These are phyloP conservation scores for Saturnispora zaruensis DNA, from an alignment of 805 yeast genomes.

Conservation along the genomic window DNA sequence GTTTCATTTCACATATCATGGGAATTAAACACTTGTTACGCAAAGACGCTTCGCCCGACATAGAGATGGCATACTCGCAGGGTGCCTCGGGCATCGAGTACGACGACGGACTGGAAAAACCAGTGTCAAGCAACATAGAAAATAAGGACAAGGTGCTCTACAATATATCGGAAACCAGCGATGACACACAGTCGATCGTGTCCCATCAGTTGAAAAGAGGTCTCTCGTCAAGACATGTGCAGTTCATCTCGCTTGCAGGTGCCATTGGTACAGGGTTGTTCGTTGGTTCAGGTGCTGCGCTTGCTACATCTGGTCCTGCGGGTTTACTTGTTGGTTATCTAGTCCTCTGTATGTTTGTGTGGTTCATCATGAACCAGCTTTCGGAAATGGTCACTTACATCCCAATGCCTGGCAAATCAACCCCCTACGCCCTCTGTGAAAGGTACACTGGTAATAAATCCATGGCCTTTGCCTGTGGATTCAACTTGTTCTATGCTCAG, in stretches of 20 bases:
- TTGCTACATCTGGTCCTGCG: constrained; percentile 28
- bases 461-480: constrained; percentile 51
- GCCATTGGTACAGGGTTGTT: constrained; percentile 60
- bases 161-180: background rate
- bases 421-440: constrained; percentile 40
- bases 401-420: constrained; percentile 58
- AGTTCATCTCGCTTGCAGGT: constrained; percentile 66
- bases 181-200: background rate
- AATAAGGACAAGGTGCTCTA: background rate
- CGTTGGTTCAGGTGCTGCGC: constrained; percentile 39
- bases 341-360: constrained; percentile 55
- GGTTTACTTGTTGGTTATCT: constrained; percentile 53
- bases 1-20: background rate
- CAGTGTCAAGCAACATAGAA: background rate
- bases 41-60: too few species aligned
- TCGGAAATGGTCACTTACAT: constrained; percentile 62
- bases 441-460: constrained; percentile 39
- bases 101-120: background rate
- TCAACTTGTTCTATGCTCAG: constrained; percentile 38
- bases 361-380: constrained; percentile 52
- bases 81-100: background rate
- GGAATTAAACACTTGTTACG: background rate
- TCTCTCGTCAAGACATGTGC: constrained; percentile 41
- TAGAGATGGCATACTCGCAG: background rate
- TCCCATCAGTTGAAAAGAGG: constrained; percentile 25